Conservation (phyloP, 257 asterid genomes). For the Primulina tabacum region DNA sequence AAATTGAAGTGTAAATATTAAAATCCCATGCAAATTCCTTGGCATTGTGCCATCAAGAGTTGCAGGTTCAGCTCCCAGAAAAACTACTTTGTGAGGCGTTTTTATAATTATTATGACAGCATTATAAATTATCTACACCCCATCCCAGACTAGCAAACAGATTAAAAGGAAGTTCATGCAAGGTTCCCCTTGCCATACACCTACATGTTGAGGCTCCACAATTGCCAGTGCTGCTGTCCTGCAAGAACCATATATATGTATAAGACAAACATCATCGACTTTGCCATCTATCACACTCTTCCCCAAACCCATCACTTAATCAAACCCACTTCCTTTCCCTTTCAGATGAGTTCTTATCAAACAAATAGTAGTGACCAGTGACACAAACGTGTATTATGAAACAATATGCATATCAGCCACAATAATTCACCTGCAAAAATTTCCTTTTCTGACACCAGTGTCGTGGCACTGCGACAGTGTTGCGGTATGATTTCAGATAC, state of each 20-base stretch:
- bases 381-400: constrained; percentile 24
- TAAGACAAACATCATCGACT: constrained; percentile 90
- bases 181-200: constrained; percentile 89
- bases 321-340: constrained; percentile 29
- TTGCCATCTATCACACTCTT: constrained; percentile 52
- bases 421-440: constrained; percentile 76
- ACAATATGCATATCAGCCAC: constrained; percentile 23
- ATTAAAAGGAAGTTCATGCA: constrained; percentile 47
- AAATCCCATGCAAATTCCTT: constrained; percentile 24
- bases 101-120: constrained; percentile 6
- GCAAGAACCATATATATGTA: constrained; percentile 95
- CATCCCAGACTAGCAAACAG: constrained; percentile 54
- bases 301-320: constrained; percentile 46
- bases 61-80: constrained; percentile 22
- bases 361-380: constrained; percentile 11
- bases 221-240: constrained; percentile 88
- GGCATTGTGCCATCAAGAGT: constrained; percentile 16
- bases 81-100: constrained; percentile 16
- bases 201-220: constrained; percentile 96
- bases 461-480: constrained; percentile 97
- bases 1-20: constrained; percentile 14
- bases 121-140: constrained; percentile 35
- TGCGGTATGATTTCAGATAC: constrained; percentile 84
- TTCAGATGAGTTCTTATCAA: constrained; percentile 13
- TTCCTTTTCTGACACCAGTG: constrained; percentile 98